Percentiles rank a stretch among this genome's conserved stretches.
These are phyloP conservation scores for Uromyces viciae-fabae DNA, from an alignment of 1,284 basidiomycete species.

Conservation along the genomic window DNA sequence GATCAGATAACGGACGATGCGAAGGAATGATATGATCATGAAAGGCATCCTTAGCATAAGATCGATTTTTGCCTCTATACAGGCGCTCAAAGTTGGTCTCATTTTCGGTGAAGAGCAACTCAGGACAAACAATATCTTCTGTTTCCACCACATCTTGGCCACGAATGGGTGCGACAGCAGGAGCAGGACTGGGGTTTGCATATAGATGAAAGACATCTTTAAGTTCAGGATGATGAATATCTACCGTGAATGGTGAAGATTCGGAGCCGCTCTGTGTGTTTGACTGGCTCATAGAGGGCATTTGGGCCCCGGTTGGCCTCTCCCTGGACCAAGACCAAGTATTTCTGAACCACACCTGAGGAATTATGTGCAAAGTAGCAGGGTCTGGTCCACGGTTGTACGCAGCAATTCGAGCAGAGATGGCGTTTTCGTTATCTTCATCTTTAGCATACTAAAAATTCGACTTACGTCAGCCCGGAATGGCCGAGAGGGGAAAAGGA, in stretches of 20 bases:
- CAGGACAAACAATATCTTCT: constrained; percentile 69
- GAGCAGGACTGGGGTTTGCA: constrained; percentile 84
- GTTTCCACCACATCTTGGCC: constrained; percentile 63
- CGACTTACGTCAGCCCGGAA: background rate
- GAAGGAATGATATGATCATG: constrained; percentile 88
- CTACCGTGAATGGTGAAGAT: constrained; percentile 63
- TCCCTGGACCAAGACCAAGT: constrained; percentile 93
- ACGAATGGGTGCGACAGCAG: constrained; percentile 66
- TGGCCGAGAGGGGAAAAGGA: background rate
- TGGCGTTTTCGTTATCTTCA: constrained; percentile 77
- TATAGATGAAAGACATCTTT: constrained; percentile 64
- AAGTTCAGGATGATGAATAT: constrained; percentile 66
- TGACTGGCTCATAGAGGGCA: constrained; percentile 62
- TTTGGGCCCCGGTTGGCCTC: constrained; percentile 66
- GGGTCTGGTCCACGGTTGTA: constrained; percentile 96
- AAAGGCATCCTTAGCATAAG: constrained; percentile 95
- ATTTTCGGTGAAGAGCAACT: constrained; percentile 89
- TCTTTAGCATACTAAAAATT: constrained; percentile 84
- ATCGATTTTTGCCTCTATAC: constrained; percentile 79
- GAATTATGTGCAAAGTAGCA: constrained; percentile 89
- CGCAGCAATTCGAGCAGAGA: constrained; percentile 88
- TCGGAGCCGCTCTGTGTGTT: constrained; percentile 62
- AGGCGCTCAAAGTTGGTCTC: constrained; percentile 91
- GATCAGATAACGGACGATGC: constrained; percentile 64
- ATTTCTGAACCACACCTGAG: constrained; percentile 95